phyloP scores from a whole-genome alignment of 306 rosid genomes.

The Prinsepia uniflora region DNA sequence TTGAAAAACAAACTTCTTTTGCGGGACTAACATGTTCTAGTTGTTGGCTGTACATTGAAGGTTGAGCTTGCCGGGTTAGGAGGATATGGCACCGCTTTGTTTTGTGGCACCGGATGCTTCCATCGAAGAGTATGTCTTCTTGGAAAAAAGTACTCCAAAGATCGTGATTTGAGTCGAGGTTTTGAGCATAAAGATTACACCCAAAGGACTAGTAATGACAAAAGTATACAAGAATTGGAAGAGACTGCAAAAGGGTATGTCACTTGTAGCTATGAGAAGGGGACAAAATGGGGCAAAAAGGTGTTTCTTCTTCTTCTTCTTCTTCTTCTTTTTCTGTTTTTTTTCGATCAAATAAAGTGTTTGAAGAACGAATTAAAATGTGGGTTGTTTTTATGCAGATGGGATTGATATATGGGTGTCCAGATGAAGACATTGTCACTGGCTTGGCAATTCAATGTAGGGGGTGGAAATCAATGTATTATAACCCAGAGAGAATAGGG shows the following conservation, averaged over 20 bases:
- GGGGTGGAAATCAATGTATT: constrained; percentile 72
- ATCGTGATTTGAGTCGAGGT: background rate
- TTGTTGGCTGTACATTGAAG: constrained; percentile 25
- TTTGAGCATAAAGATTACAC: background rate
- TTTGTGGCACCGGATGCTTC: constrained; percentile 67
- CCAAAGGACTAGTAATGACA: constrained; percentile 21
- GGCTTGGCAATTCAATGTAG: constrained; percentile 55
- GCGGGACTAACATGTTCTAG: constrained; percentile 2
- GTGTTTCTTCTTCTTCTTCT: constrained; percentile 29
- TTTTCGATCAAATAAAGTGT: no score
- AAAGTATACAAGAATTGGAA: constrained; percentile 39
- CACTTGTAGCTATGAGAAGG: constrained; percentile 50
- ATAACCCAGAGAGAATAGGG: constrained; percentile 52
- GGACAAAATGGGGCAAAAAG: constrained; percentile 67
- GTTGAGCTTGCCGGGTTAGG: constrained; percentile 45
- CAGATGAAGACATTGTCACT: constrained; percentile 56
- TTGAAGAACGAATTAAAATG: no score
- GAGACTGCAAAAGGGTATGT: constrained; percentile 47
- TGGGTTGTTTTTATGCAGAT: constrained; percentile 34
- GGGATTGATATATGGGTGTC: constrained; percentile 65
- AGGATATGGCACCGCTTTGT: constrained; percentile 54
- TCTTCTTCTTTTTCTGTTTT: background rate
- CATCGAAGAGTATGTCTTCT: constrained; percentile 60
- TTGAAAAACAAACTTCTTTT: background rate
- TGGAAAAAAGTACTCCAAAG: constrained; percentile 39